Conservation (phyloP, 2,329 filamentous ascomycete species). For the Neopestalotiopsis rosae region DNA sequence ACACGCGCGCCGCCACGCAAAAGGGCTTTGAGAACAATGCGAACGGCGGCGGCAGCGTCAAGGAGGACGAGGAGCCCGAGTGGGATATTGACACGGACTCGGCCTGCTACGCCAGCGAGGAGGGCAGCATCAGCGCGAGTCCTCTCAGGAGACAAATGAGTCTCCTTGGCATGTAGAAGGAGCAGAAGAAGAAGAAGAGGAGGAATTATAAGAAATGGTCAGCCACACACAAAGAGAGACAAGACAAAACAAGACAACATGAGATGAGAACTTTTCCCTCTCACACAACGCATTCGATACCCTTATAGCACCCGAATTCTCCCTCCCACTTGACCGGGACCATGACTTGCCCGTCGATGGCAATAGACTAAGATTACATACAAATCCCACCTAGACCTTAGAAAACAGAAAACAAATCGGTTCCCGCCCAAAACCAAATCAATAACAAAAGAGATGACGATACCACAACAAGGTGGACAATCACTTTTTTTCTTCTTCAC, state of each 20-base stretch:
- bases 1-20: slow-evolving; percentile 88
- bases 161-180: slow-evolving; percentile 63
- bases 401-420: too few species aligned
- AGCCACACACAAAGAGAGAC: background rate
- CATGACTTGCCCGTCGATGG: background rate
- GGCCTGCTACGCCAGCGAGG: slow-evolving; percentile 73
- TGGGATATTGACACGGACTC: slow-evolving; percentile 97
- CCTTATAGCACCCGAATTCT: background rate
- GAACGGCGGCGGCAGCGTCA: slow-evolving; percentile 46
- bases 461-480: too few species aligned
- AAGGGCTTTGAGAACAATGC: slow-evolving; percentile 76
- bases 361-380: too few species aligned
- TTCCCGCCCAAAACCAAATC: too few species aligned
- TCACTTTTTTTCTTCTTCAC: too few species aligned
- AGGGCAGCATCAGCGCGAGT: slow-evolving; percentile 70
- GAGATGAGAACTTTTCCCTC: background rate
- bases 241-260: too few species aligned
- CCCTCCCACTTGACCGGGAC: background rate
- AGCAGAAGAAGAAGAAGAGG: slow-evolving; percentile 5
- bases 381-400: background rate
- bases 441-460: too few species aligned
- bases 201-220: background rate
- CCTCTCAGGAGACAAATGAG: slow-evolving; percentile 77
- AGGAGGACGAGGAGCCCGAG: slow-evolving; percentile 63
- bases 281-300: background rate